These are phyloP conservation scores for Penicillium subrubescens DNA, from an alignment of 495 filamentous ascomycete genomes.

Conservation along the genomic window DNA sequence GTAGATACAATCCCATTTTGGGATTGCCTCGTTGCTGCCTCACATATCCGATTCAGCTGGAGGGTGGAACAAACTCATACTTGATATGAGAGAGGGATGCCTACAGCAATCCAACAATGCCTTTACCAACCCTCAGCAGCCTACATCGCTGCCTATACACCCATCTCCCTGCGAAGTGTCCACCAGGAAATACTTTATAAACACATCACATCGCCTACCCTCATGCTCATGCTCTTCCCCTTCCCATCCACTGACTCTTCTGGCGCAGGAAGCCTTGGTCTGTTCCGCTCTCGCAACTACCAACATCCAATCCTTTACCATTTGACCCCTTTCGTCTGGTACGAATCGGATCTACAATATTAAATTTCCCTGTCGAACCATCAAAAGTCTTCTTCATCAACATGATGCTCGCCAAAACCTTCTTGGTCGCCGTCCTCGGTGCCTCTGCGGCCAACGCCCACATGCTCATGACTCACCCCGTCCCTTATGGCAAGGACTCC, in stretches of 20 bases:
- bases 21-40: conserved; percentile 1
- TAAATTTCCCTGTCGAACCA: conserved; percentile 29
- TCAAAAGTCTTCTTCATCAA: conserved; percentile 17
- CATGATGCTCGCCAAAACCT: conserved; percentile 46
- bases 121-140: background rate
- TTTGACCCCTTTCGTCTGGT: conserved; percentile 44
- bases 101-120: conserved; percentile 1
- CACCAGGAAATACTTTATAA: background rate
- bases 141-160: conserved; percentile 3
- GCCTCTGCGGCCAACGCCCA: conserved; percentile 59
- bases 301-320: conserved; percentile 27
- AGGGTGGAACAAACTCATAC: background rate
- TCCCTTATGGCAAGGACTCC: conserved; percentile 58
- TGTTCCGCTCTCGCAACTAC: conserved; percentile 17
- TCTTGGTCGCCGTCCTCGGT: conserved; percentile 49
- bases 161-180: background rate
- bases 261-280: conserved; percentile 17
- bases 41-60: background rate
- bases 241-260: conserved; percentile 11
- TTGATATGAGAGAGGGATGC: background rate
- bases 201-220: background rate
- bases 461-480: conserved; percentile 69
- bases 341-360: conserved; percentile 36
- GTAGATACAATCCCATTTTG: background rate
- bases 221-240: background rate